Percentiles rank a stretch among this genome's conserved stretches.
phyloP scores from a whole-genome alignment of 208 protist genomes.

The Acanthamoeba rhysodes region DNA sequence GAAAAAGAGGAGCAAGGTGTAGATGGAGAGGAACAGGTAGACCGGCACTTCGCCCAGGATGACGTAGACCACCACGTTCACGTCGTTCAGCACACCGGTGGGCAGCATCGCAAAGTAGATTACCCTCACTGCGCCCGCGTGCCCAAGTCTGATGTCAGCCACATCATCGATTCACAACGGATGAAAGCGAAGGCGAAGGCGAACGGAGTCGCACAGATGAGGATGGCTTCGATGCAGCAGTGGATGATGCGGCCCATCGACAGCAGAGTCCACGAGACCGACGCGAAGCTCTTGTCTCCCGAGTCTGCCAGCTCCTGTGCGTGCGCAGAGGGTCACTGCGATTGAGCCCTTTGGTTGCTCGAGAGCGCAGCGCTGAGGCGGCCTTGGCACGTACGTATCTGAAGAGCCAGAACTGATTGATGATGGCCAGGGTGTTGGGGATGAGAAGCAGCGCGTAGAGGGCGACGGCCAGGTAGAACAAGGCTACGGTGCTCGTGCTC shows the following conservation, averaged over 20 bases:
- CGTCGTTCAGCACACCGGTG: constrained; percentile 22
- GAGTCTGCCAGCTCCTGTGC: constrained; percentile 2
- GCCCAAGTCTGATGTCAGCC: background rate
- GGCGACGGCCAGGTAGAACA: constrained; percentile 41
- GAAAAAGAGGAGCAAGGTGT: constrained; percentile 43
- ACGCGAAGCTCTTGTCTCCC: background rate
- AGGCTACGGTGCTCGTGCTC: constrained; percentile 12
- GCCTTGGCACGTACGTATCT: background rate
- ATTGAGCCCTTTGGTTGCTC: background rate
- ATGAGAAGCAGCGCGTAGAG: constrained; percentile 31
- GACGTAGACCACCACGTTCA: constrained; percentile 46
- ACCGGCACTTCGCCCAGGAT: constrained; percentile 55
- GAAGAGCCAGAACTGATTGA: constrained; percentile 54
- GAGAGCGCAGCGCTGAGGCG: background rate
- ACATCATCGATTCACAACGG: background rate
- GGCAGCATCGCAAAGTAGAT: constrained; percentile 65
- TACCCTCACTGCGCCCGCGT: background rate
- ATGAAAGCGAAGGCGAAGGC: background rate
- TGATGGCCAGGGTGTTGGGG: constrained; percentile 59
- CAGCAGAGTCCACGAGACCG: background rate
- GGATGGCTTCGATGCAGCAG: constrained; percentile 42
- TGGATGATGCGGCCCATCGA: constrained; percentile 60
- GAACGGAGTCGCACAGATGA: constrained; percentile 1
- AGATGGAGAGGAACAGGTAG: constrained; percentile 50
- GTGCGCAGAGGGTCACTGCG: background rate